Conservation (phyloP, 257 asterid species). For the Solanum ahanhuiri region DNA sequence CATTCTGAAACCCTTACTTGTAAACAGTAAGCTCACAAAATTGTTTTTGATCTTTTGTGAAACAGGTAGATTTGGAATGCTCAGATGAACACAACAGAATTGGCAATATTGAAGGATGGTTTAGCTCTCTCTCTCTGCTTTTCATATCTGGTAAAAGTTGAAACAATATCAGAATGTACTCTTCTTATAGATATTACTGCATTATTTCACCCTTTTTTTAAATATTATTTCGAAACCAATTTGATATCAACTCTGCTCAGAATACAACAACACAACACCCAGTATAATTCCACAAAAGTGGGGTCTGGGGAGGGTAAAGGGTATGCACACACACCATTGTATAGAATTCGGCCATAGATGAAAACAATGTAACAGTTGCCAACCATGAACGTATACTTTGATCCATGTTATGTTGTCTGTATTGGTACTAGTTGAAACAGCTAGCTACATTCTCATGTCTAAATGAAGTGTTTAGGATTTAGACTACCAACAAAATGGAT, state of each 20-base stretch:
- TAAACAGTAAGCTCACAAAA: not conserved
- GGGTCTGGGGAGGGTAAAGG: no score
- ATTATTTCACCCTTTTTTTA: not conserved
- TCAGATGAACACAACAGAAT: slow-evolving; percentile 57
- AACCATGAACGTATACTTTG: not conserved
- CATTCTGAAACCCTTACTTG: not conserved
- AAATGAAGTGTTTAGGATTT: not conserved
- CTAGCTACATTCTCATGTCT: not conserved
- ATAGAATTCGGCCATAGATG: not conserved
- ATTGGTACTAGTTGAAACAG: not conserved
- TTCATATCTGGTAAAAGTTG: not conserved
- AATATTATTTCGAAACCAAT: not conserved
- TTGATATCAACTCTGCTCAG: no score
- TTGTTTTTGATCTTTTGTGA: not conserved
- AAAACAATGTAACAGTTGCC: not conserved
- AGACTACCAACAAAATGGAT: not conserved
- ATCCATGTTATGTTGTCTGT: not conserved
- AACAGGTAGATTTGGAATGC: slow-evolving; percentile 81
- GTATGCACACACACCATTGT: no score
- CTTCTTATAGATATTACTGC: not conserved
- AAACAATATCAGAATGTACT: not conserved
- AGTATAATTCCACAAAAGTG: no score
- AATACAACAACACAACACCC: no score
- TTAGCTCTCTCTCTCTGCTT: not conserved
- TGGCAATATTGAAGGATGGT: slow-evolving; percentile 16